Base-by-base conservation (phyloP, 2,329 filamentous ascomycete species). In the Fusarium subtropicale region DNA sequence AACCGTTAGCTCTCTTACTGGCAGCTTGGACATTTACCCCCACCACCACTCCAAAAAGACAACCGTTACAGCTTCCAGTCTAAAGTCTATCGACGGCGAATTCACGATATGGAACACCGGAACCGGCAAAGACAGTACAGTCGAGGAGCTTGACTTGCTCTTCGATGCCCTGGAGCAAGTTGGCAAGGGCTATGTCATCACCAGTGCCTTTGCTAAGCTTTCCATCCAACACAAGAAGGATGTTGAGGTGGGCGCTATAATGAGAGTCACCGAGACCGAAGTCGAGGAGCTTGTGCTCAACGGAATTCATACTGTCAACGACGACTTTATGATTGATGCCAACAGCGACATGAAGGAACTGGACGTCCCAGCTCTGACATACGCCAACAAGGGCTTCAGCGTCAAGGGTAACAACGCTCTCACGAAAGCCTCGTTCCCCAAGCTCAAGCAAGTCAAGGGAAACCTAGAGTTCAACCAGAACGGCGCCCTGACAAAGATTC, bases 1-100 rank as follows among this genome's bases (percentile, higher is more conserved):
- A 36, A 60, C 66, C 15, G 45, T 75, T 11, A 54, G 42, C 7
- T 68, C 70, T 18, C 60, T 76, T 12, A 66, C 69, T 4, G 72
- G 73, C 11, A 63, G 71, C 41, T 34, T 76, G 7, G 69, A 75
- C 8, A 74, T 76, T 11, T 76, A 76, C 62, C 72, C 74, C 22
- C 60, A 73, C 20, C 51, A 62, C 12, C 41, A 59, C 7, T 73
- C 71, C 6, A 71, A 74, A 44, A 74, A 74, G 60, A 76, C 73
- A 6, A 61, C 56, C 4, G 60, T 75, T 3, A 62, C 66, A 24
- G 74, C 65, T 9, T 50, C 70, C 18, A 68, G 56, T 16, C 65
- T 76, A 7, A 68, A 72, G 48, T 69, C 61, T 10, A 44, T 76
- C 2, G 67, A 67, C 3, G 74, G 74, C 13, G 67, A 31, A 5